Conservation (phyloP, 306 rosid genomes). For the Calophaca sinica region DNA sequence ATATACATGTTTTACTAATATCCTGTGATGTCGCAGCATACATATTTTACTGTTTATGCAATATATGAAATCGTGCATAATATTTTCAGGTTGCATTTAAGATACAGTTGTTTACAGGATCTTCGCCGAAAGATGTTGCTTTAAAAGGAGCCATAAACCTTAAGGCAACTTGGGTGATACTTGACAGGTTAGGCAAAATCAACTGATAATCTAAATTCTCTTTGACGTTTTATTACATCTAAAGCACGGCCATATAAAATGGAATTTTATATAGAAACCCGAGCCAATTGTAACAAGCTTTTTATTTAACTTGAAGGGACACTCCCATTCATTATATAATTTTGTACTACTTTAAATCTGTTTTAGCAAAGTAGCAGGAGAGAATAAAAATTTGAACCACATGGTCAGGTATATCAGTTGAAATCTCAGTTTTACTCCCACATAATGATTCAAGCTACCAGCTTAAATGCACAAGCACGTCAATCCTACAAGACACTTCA, state of each 20-base stretch:
- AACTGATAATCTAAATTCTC: constrained; percentile 29
- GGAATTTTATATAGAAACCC: background rate
- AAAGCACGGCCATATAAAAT: constrained; percentile 5
- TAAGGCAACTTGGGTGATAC: constrained; percentile 76
- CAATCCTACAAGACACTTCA: no score
- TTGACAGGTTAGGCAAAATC: constrained; percentile 68
- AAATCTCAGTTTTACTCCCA: no score
- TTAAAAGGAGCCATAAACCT: constrained; percentile 49
- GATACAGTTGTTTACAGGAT: constrained; percentile 58
- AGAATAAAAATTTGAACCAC: no score
- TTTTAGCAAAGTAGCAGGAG: background rate
- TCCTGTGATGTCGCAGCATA: background rate
- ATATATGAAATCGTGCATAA: constrained; percentile 36
- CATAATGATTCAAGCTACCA: no score
- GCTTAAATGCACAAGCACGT: no score
- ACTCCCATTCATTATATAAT: background rate
- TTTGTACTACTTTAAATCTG: background rate
- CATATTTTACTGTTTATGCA: constrained; percentile 33
- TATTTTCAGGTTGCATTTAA: constrained; percentile 66
- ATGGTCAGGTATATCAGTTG: no score
- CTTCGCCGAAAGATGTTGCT: constrained; percentile 59
- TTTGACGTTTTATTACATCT: constrained; percentile 12
- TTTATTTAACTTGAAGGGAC: background rate
- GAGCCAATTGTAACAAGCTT: background rate
- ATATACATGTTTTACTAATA: constrained; percentile 12